Base-by-base conservation (phyloP, 805 yeast genomes). In the Candida ovalis region DNA sequence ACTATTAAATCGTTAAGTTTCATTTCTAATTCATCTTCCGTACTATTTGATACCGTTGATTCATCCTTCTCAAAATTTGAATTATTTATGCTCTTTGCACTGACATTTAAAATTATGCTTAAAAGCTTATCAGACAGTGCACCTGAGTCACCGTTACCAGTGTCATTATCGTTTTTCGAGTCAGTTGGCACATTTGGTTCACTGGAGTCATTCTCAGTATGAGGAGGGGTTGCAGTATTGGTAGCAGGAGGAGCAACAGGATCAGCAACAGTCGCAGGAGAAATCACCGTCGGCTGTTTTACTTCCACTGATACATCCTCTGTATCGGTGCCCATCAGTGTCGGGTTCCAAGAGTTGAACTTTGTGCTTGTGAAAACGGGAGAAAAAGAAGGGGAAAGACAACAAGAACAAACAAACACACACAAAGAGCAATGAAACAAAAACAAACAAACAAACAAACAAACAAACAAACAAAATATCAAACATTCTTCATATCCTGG, bases 11-110 rank as follows among this genome's bases (percentile, higher is more conserved):
- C 40, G 21, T 39, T 49, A 36, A 55, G 32, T 30, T 42, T 54
- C 48, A 17, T 46, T 51, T 50, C 67, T 51, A 56, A 62, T 57
- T 35, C 56, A 57, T 37, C 71, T 63, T 48, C 63, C 50, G 13
- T 58, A 49, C 5, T 64, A 39, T 39, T 39, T 17, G 41, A 17
- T 22, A 39, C n/a, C 7, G 21, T 23, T 12, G 40, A 41, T 13
- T 22, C 25, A 27, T 49, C 40, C 8, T 19, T 19, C 6, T 45
- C 42, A 17, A 8, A 32, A 25, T 52, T 45, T 46, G 36, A 23
- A 49, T 47, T 43, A 47, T 51, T 36, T 49, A 53, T 43, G 38
- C 48, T 19, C 24, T 43, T 24, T 46, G 44, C 18, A 38, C 38
- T 36, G 40, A 30, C 37, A 35, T 18, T 46, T 7, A 49, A 27